phyloP scores from a whole-genome alignment of 2,329 filamentous ascomycete genomes.

The Sarocladium brachiariae region DNA sequence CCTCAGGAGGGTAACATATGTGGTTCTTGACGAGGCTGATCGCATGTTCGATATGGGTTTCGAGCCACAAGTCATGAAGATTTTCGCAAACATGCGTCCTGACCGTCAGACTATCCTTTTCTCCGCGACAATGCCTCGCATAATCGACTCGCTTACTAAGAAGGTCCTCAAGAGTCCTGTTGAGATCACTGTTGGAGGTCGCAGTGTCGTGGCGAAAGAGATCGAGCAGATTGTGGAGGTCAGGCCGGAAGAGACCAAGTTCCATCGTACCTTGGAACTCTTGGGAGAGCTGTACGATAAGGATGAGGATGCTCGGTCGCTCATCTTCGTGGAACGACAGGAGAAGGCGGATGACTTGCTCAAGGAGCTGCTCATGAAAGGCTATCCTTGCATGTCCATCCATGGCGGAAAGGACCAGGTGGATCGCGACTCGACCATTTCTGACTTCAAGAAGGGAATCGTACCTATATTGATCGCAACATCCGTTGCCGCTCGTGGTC shows the following conservation, averaged over 20 bases:
- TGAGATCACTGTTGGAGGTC: conserved; percentile 87
- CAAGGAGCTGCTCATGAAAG: conserved; percentile 72
- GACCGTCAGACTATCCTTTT: conserved; percentile 93
- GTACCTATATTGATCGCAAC: conserved; percentile 90
- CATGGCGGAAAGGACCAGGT: conserved; percentile 92
- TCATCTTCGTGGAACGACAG: conserved; percentile 90
- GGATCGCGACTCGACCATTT: conserved; percentile 85
- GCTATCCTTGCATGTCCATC: conserved; percentile 87
- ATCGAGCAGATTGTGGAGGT: conserved; percentile 93
- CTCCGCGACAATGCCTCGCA: conserved; percentile 90
- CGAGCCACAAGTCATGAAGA: conserved; percentile 95
- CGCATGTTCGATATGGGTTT: conserved; percentile 99
- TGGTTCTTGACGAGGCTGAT: conserved; percentile 94
- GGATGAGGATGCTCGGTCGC: conserved; percentile 81
- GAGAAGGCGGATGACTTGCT: conserved; percentile 79
- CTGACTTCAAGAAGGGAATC: conserved; percentile 87
- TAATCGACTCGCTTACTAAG: conserved; percentile 84
- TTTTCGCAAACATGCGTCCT: conserved; percentile 84
- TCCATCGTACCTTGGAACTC: conserved; percentile 74
- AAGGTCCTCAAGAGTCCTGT: conserved; percentile 81
- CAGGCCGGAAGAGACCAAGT: conserved; percentile 74
- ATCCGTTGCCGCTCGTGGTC: conserved; percentile 86
- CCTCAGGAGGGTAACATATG: conserved; percentile 79
- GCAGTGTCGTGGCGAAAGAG: conserved; percentile 79
- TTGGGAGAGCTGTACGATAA: conserved; percentile 79